Percentiles rank a stretch among this genome's conserved stretches.
Evolutionary conservation across 1,284 basidiomycete species (phyloP).

Genomic region (Moniliophthora roreri): DNA sequence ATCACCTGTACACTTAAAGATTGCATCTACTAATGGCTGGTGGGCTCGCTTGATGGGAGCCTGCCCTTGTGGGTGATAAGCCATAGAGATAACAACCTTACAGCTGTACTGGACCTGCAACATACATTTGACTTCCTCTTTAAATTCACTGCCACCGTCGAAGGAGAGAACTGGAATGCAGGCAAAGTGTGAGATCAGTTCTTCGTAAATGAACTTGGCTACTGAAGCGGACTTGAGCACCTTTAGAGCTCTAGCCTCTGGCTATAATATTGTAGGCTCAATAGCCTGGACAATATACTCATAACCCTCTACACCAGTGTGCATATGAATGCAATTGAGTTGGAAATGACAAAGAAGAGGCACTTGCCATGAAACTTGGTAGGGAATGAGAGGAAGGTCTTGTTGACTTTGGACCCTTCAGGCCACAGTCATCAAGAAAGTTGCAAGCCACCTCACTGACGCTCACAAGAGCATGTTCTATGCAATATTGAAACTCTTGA

Average conservation of each 20-base stretch:
- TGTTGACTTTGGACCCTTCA: conserved; percentile 23
- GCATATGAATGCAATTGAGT: conserved; percentile 30
- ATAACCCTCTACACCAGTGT: conserved; percentile 16
- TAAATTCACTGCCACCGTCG: conserved; percentile 30
- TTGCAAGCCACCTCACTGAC: conserved; percentile 12
- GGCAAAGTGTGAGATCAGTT: conserved; percentile 28
- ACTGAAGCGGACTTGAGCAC: conserved; percentile 17
- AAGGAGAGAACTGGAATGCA: conserved; percentile 23
- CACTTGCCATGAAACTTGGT: conserved; percentile 21
- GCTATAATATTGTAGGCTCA: conserved; percentile 23
- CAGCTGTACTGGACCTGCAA: conserved; percentile 21
- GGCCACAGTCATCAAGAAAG: conserved; percentile 24
- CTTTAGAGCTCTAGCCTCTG: conserved; percentile 21
- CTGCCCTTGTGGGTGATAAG: conserved; percentile 33
- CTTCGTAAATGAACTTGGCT: conserved; percentile 28
- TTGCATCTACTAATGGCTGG: conserved; percentile 20
- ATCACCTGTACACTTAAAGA: conserved; percentile 24
- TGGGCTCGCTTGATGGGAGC: conserved; percentile 27
- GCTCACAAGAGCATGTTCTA: conserved; percentile 21
- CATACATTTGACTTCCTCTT: conserved; percentile 22
- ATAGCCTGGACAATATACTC: conserved; percentile 26
- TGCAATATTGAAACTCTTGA: conserved; percentile 24
- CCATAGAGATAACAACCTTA: conserved; percentile 22
- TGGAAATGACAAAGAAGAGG: conserved; percentile 15
- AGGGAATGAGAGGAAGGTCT: conserved; percentile 20